Base-by-base conservation (phyloP, 106 monocot species). In the Triglochin maritima region DNA sequence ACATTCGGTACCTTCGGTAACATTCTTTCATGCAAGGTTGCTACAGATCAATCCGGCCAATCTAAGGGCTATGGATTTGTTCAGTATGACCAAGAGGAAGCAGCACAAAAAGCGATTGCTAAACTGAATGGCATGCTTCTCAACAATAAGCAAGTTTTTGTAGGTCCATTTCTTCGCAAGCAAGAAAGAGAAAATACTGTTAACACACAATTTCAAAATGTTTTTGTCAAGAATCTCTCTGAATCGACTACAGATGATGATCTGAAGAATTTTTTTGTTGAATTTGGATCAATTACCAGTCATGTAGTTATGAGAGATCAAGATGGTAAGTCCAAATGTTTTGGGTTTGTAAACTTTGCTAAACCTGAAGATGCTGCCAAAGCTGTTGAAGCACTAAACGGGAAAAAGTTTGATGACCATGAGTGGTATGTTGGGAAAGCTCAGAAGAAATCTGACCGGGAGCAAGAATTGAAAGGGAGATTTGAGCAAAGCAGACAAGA, bases 21-120 rank as follows among this genome's bases (percentile, higher is more conserved):
- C 55, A 84, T 94, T 68, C 82, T 94, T 56, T 93, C 93, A 41
- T 93, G 93, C 76, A 93, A 93, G 73, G 65, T 93, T 62, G 93
- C 89, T 2, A 84, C 72, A 12, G 94, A 94, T 79, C 13, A 57
- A 44, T 81, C 81, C 65, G 94, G 89, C 10, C 82, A 79, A 52
- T 88, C 93, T 44, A 93, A 88, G 72, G 93, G 93, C n/a, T 93
- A 88, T 69, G 93, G 93, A 5, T 94, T 89, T 81, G 89, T 94
- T 68, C 94, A 94, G 53, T 94, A 74, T 77, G 94, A 94, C 0
- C 73, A 73, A 13, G 86, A 89, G 44, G 94, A 89, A 42, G 80
- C 89, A 7, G 94, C 94, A 49, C 78, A 79, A 49, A 70, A 51
- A 64, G 94, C 94, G 6, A 94, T 94, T 63, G 76, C 77, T 9